Evolutionary conservation across 768 basidiomycete species (phyloP), one percentile per base, ranked within the genome.

Genomic region (Serendipita sp.): DNA sequence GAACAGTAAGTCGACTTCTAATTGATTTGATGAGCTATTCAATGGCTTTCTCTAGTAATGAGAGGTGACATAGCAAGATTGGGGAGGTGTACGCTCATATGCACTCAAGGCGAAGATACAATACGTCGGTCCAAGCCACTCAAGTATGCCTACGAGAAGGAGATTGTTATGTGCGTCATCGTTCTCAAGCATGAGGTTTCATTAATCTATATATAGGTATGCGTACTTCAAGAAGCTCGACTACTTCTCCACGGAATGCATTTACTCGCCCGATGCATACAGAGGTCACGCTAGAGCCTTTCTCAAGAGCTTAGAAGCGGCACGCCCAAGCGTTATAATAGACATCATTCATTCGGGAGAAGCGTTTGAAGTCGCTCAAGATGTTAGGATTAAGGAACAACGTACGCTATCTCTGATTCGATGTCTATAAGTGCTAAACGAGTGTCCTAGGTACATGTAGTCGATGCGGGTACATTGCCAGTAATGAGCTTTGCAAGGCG

Each of bases 151-250:
- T 98, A 98, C 69, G 96, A 99, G 76, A 99, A 99, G 74, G 96
- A 99, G 75, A 98, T 99, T 33, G 96, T 99, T 65, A 98, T 99
- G 96, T 91, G 67, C 66, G 81, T 73, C 42, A 3, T 28, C n/a
- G 34, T 7, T 61, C 30, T 64, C 42, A 51, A 66, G 65, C 24
- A 34, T 34, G 31, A 28, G 20, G 31, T 61, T 38, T 43, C 16
- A 33, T 63, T 33, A 30, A 43, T 26, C 34, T 62, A 14, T 33
- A 3, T 53, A 41, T 68, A 94, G 91, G 91, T 97, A 98, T 72
- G 95, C 95, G 7, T 97, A 99, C 74, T 97, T 97, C 78, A 97
- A 95, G 77, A 96, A 97, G 73, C 79, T 99, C 22, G 94, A 97
- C 70, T 99, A 99, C 73, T 97, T 96, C 74, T 97, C 94, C 1